Conservation (phyloP, 495 filamentous ascomycete species). For the Cladorrhinum samala region DNA sequence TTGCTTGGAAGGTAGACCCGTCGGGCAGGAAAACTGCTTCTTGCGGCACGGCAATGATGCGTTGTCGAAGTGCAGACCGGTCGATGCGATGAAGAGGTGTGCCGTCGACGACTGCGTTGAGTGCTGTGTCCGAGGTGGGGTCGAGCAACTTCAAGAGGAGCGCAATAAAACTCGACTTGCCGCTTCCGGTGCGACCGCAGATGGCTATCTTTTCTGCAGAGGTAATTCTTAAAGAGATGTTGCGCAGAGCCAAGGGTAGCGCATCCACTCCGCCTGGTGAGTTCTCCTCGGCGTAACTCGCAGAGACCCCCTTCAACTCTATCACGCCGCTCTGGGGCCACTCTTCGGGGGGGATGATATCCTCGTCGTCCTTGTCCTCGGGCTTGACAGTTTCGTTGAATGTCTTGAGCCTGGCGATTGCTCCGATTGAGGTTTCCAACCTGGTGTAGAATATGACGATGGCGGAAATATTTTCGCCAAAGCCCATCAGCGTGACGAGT, state of each 20-base stretch:
- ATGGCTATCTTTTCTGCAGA: background rate
- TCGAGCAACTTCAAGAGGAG: conserved; percentile 88
- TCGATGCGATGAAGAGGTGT: background rate
- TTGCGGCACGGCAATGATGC: no score
- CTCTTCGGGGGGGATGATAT: background rate
- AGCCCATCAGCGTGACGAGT: conserved; percentile 6
- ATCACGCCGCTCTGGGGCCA: background rate
- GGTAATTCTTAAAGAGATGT: background rate
- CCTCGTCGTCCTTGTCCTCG: background rate
- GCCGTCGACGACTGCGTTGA: background rate
- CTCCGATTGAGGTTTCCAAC: conserved; percentile 43
- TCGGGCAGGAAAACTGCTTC: no score
- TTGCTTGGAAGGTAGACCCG: no score
- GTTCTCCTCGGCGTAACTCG: conserved; percentile 1
- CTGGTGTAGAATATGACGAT: conserved; percentile 26
- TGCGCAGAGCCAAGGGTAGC: background rate
- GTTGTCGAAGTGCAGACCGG: conserved; percentile 19
- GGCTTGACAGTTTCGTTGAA: conserved; percentile 22
- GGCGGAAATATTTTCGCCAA: background rate
- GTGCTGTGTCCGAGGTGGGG: conserved; percentile 49
- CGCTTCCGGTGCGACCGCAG: conserved; percentile 25
- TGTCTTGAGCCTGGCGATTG: conserved; percentile 33
- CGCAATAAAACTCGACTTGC: conserved; percentile 84
- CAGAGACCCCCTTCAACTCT: conserved; percentile 1
- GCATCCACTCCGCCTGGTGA: background rate